Evolutionary conservation across 1,139 yeast genomes (phyloP).

Genomic region (Pichia sp.): DNA sequence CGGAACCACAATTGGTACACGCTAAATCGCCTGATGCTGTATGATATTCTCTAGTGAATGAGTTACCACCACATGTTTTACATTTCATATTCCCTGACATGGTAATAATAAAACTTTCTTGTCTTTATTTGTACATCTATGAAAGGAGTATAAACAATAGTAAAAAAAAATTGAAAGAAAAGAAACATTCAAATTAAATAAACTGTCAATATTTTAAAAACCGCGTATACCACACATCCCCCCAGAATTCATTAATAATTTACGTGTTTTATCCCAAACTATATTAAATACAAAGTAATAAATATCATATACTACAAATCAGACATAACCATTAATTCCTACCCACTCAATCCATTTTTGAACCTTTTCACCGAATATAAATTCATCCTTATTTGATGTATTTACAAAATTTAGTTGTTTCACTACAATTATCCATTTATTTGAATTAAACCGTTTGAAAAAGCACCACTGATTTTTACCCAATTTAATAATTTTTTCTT

Average conservation of each 20-base stretch:
- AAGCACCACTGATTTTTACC: conserved; percentile 26
- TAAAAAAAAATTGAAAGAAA: not conserved
- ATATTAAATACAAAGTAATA: not conserved
- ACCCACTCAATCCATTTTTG: conserved; percentile 9
- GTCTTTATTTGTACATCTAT: not conserved
- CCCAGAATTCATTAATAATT: not conserved
- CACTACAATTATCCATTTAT: conserved; percentile 17
- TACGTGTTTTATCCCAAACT: not conserved
- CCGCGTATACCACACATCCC: not conserved
- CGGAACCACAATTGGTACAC: conserved; percentile 79
- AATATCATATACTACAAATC: not conserved
- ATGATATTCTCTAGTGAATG: conserved; percentile 41
- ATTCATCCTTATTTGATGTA: not conserved
- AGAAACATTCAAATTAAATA: not conserved
- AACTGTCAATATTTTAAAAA: not conserved
- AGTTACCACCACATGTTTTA: conserved; percentile 41
- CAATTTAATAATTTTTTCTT: conserved; percentile 22
- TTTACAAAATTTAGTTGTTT: conserved; percentile 14
- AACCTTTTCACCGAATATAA: conserved; percentile 6
- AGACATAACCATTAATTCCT: conserved; percentile 2
- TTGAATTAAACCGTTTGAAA: conserved; percentile 11
- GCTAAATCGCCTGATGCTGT: conserved; percentile 72
- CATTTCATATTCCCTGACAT: conserved; percentile 18
- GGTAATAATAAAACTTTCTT: not conserved
- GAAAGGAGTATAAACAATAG: not conserved